Base-by-base conservation (phyloP, 805 yeast species). In the Cyberlindnera suaveolens region DNA sequence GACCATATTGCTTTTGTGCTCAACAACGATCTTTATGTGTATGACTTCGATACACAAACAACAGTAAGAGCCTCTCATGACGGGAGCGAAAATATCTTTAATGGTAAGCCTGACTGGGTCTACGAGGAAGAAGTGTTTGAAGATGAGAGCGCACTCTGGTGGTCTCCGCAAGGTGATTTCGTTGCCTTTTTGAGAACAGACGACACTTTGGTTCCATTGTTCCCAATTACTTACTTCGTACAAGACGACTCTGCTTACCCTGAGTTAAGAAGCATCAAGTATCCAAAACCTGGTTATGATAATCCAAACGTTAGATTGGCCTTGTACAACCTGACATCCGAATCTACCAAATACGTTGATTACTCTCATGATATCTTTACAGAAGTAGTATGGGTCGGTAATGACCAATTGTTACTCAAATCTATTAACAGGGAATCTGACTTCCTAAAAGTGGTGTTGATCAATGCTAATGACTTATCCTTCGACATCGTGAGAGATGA, bases 81-180 rank as follows among this genome's bases (percentile, higher is more conserved):
- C 55, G 96, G 96, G 14, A 79, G 80, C 30, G 72, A 68, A 1
- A 72, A 77, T 49, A 68, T 86, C 7, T 87, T 88, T 64, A 84
- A 89, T 58, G 96, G 96, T 3, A 81, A 82, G 47, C 95, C 96
- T 0, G 96, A 88, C 58, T 88, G 96, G 96, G 95, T 87, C 7
- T 88, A 88, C 53, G 96, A 89, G 57, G 96, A 88, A 52, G 96
- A 88, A 62, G 93, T 88, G 1, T 72, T 85, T 41, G 78, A 77
- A 31, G 73, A 77, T 19, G 88, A 82, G 52, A 64, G 72, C 18
- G 86, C 90, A 1, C 51, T 87, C 38, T 88, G 95, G 95, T 89
- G 96, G 96, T 82, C 95, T 5, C 86, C 86, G 8, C 62, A 69
- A 34, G 89, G 91, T 11, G 65, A 73, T n/a, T 72, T 69, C 52